Evolutionary conservation across 129 eudicot genomes (phyloP).

Genomic region (Chrysanthemum lavandulifolium): DNA sequence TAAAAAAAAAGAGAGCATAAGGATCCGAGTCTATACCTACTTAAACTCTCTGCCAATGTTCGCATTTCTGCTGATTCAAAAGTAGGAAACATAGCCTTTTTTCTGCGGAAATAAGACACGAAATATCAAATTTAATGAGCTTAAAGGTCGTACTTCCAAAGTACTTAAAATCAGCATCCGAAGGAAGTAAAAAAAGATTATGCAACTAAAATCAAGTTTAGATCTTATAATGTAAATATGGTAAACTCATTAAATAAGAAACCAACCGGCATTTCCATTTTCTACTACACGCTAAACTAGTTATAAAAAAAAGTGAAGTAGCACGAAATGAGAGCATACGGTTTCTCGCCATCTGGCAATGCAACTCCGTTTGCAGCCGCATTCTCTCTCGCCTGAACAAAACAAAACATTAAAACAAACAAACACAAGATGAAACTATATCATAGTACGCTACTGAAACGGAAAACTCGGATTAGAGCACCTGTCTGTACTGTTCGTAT

Average conservation of each 20-base stretch:
- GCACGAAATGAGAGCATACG: conserved; percentile 45
- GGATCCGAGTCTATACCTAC: conserved; percentile 56
- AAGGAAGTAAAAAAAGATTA: too few species aligned
- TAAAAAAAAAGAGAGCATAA: conserved; percentile 1
- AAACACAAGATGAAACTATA: background rate
- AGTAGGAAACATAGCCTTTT: conserved; percentile 76
- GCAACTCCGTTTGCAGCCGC: conserved; percentile 40
- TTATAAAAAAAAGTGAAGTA: conserved; percentile 6
- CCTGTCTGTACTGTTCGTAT: conserved; percentile 84
- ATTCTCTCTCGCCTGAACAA: conserved; percentile 50
- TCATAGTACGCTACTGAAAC: background rate
- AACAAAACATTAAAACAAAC: conserved; percentile 6
- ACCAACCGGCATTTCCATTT: too few species aligned
- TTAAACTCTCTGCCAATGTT: conserved; percentile 83
- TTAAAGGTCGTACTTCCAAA: background rate
- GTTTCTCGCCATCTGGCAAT: conserved; percentile 41
- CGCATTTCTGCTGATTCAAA: conserved; percentile 97
- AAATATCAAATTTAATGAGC: conserved; percentile 2
- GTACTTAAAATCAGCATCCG: background rate
- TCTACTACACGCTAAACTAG: background rate
- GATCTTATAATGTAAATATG: too few species aligned
- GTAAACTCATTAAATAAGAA: too few species aligned
- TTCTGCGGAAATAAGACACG: conserved; percentile 47
- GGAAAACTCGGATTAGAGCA: conserved; percentile 12
- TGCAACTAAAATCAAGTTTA: too few species aligned